Evolutionary conservation across 2,329 filamentous ascomycete species (phyloP).

Genomic region (Xylariaceae sp.): DNA sequence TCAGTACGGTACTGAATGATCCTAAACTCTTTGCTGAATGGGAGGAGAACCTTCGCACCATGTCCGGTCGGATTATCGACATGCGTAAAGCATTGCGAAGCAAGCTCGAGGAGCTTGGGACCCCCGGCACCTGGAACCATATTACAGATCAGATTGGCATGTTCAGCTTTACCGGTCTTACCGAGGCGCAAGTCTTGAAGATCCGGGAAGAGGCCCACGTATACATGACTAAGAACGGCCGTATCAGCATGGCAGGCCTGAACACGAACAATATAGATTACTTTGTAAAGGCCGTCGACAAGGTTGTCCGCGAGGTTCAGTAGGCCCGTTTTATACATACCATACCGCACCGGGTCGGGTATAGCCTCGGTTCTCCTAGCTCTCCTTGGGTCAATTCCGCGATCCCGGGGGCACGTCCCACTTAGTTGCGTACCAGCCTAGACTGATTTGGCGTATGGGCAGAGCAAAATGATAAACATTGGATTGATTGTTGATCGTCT

Average conservation of each 20-base stretch:
- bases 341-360: constrained; percentile 8
- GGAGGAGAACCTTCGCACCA: constrained; percentile 89
- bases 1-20: constrained; percentile 84
- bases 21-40: constrained; percentile 82
- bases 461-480: constrained; percentile 14
- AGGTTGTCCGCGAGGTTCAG: constrained; percentile 69
- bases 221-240: constrained; percentile 97
- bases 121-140: constrained; percentile 93
- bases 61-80: constrained; percentile 92
- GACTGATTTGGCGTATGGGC: constrained; percentile 21
- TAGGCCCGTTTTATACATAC: constrained; percentile 14
- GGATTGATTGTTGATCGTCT: constrained; percentile 7
- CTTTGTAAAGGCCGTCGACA: constrained; percentile 87
- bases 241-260: constrained; percentile 97
- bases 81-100: constrained; percentile 82
- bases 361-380: constrained; percentile 12
- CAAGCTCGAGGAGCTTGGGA: constrained; percentile 83
- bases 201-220: constrained; percentile 75
- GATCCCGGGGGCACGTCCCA: constrained; percentile 6
- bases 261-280: constrained; percentile 93
- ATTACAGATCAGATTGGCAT: constrained; percentile 99
- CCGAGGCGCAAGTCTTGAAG: constrained; percentile 73
- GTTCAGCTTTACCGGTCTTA: constrained; percentile 92
- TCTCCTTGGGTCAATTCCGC: constrained; percentile 16
- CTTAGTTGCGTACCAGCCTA: constrained; percentile 19